Evolutionary conservation across 306 rosid species (phyloP).

Genomic region (Rosa persica): DNA sequence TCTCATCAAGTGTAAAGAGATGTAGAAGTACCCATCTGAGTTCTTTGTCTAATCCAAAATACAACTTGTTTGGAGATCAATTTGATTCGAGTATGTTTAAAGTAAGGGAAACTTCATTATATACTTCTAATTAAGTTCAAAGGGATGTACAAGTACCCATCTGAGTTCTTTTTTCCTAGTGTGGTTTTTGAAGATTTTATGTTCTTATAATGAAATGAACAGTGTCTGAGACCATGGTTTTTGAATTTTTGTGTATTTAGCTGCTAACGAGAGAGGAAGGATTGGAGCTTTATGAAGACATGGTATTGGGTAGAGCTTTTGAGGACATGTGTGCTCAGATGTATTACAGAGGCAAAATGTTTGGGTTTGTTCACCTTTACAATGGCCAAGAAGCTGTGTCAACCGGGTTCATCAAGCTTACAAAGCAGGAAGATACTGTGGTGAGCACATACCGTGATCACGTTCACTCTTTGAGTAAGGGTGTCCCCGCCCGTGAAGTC

Average conservation of each 20-base stretch:
- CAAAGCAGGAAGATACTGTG: conserved; percentile 70
- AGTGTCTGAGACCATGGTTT: conserved; percentile 23
- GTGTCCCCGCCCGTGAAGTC: conserved; percentile 84
- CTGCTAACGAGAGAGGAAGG: conserved; percentile 89
- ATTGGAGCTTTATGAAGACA: conserved; percentile 86
- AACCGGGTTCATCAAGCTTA: conserved; percentile 88
- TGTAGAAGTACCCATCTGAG: neutral
- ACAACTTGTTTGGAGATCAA: neutral
- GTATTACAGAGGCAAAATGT: conserved; percentile 97
- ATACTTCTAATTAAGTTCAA: neutral
- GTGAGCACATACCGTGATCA: conserved; percentile 97
- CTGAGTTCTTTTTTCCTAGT: neutral
- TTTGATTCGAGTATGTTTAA: neutral
- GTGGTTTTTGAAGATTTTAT: neutral
- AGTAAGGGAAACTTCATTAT: neutral
- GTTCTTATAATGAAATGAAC: neutral
- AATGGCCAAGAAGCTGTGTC: conserved; percentile 99
- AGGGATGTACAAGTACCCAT: neutral
- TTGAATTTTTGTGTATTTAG: conserved; percentile 41
- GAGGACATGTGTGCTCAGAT: conserved; percentile 99
- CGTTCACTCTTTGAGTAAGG: conserved; percentile 97
- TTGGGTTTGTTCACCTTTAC: conserved; percentile 97
- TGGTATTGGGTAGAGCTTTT: conserved; percentile 84
- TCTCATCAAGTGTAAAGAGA: neutral
- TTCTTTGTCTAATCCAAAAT: neutral